Conservation (phyloP, 129 eudicot genomes). For the Cynara cardunculus region DNA sequence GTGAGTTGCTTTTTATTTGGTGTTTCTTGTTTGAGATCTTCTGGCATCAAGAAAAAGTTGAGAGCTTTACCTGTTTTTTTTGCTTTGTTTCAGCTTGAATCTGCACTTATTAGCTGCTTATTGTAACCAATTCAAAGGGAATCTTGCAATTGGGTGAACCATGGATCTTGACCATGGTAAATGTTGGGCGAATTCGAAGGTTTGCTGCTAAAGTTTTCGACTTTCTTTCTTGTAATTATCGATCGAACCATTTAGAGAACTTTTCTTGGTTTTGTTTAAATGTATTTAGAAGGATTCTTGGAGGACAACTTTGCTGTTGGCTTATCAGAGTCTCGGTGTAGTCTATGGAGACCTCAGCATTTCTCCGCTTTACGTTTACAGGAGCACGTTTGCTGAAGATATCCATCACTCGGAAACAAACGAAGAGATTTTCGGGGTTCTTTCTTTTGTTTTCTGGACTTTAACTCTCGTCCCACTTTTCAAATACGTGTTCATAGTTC, state of each 20-base stretch:
- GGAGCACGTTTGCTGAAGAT: slow-evolving; percentile 80
- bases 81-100: slow-evolving; percentile 32
- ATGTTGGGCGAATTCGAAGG: slow-evolving; percentile 53
- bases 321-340: slow-evolving; percentile 84
- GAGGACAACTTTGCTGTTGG: slow-evolving; percentile 67
- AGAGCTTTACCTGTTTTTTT: slow-evolving; percentile 6
- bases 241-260: neutral
- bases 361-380: slow-evolving; percentile 79
- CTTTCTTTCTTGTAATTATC: slow-evolving; percentile 1
- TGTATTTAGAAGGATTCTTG: slow-evolving; percentile 60
- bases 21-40: slow-evolving; percentile 13
- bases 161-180: slow-evolving; percentile 61
- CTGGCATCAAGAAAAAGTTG: neutral
- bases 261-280: neutral
- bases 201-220: slow-evolving; percentile 15
- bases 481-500: slow-evolving; percentile 80
- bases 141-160: slow-evolving; percentile 13
- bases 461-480: slow-evolving; percentile 70
- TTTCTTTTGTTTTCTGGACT: slow-evolving; percentile 83
- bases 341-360: slow-evolving; percentile 86
- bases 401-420: slow-evolving; percentile 78
- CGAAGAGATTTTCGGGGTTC: slow-evolving; percentile 81
- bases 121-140: neutral
- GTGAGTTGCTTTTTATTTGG: slow-evolving; percentile 8
- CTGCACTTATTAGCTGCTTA: slow-evolving; percentile 27